Conservation (phyloP, 139 green algal genomes). For the Chlamydomonas sp. region DNA sequence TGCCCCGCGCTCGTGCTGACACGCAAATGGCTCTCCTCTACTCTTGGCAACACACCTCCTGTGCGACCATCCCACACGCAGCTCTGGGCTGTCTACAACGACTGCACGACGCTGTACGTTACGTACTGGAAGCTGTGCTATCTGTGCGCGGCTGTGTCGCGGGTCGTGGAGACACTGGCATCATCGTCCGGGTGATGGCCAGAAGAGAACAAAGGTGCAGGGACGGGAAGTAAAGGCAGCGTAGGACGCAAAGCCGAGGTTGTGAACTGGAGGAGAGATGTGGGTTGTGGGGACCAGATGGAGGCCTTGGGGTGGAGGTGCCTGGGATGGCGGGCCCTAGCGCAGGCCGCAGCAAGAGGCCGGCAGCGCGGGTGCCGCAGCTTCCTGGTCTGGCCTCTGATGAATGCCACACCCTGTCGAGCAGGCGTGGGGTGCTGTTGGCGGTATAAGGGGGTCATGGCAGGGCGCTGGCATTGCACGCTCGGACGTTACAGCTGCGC, state of each 20-base stretch:
- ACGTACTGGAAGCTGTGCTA: slow-evolving; percentile 30
- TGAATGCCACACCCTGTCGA: too few relatives aligned
- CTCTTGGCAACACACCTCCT: too few relatives aligned
- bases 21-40: not conserved
- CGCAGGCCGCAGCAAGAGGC: not conserved
- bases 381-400: too few relatives aligned
- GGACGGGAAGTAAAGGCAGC: not conserved
- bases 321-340: not conserved
- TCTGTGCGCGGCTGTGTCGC: not conserved
- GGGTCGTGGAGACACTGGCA: not conserved
- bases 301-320: not conserved
- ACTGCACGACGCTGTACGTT: slow-evolving; percentile 24
- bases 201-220: not conserved
- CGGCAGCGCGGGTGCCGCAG: too few relatives aligned
- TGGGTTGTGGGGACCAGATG: not conserved
- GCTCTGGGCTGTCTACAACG: slow-evolving; percentile 35
- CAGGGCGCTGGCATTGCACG: too few relatives aligned
- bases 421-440: too few relatives aligned
- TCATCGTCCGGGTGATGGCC: too few relatives aligned
- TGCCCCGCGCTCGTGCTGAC: not conserved
- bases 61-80: not conserved
- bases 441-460: too few relatives aligned
- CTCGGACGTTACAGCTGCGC: too few relatives aligned
- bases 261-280: not conserved
- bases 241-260: not conserved